Conservation (phyloP, 2,329 filamentous ascomycete species). For the Neonectria magnoliae region DNA sequence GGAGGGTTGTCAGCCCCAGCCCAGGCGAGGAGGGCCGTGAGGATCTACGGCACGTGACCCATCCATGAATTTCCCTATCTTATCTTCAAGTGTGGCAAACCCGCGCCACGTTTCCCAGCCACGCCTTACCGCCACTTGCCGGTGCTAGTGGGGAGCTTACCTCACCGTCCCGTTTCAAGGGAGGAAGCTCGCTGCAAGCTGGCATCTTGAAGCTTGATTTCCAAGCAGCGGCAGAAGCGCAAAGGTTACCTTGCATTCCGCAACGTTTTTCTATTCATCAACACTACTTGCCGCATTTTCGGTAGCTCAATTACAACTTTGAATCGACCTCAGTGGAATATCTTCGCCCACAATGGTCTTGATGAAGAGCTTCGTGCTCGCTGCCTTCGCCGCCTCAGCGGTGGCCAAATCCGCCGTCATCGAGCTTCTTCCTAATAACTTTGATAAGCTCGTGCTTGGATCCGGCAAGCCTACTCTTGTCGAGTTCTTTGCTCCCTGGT, state of each 20-base stretch:
- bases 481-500: constrained; percentile 99
- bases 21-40: constrained; percentile 27
- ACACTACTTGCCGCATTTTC: neutral
- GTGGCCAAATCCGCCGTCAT: constrained; percentile 84
- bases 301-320: neutral
- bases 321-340: constrained; percentile 13
- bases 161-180: constrained; percentile 29
- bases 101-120: neutral
- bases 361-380: constrained; percentile 69
- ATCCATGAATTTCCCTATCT: constrained; percentile 16
- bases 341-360: constrained; percentile 59
- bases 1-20: constrained; percentile 53
- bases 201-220: constrained; percentile 45
- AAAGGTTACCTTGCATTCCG: constrained; percentile 23
- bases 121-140: neutral
- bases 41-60: constrained; percentile 33
- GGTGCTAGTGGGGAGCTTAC: constrained; percentile 30
- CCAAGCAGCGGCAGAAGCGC: constrained; percentile 31
- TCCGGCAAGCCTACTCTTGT: constrained; percentile 95
- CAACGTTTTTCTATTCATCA: constrained; percentile 21
- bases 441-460: constrained; percentile 88
- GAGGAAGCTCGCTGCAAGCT: constrained; percentile 42
- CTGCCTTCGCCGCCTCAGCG: constrained; percentile 63
- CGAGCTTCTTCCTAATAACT: constrained; percentile 90
- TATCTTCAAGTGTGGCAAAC: constrained; percentile 35